A percentile compares a stretch with the other conserved stretches of the same genome.
Conservation (phyloP, 345 rosid genomes). For the Sonneratia alba region DNA sequence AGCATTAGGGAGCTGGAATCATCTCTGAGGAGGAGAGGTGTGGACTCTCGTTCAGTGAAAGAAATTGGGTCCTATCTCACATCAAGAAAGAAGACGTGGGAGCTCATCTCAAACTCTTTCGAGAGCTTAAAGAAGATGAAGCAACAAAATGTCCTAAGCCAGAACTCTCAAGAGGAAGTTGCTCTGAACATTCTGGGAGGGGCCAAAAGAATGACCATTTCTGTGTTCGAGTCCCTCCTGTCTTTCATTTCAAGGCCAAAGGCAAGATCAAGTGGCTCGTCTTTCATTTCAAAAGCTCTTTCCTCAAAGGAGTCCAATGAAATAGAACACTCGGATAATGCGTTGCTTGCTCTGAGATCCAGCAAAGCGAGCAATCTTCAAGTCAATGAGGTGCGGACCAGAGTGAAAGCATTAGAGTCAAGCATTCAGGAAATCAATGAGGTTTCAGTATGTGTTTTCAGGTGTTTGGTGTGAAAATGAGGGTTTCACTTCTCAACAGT, state of each 20-base stretch:
- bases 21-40: neutral
- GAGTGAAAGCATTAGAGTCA: conserved; percentile 7
- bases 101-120: neutral
- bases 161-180: neutral
- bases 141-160: neutral
- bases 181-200: neutral
- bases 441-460: conserved; percentile 12
- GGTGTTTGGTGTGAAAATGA: conserved; percentile 15
- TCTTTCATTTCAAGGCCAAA: conserved; percentile 1
- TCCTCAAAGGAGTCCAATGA: neutral
- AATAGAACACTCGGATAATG: neutral
- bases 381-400: neutral
- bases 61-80: conserved; percentile 6
- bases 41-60: neutral
- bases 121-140: conserved; percentile 16
- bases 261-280: conserved; percentile 3
- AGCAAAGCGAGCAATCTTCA: neutral
- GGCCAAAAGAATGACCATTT: neutral
- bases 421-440: conserved; percentile 12
- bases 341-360: neutral
- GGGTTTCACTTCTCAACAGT: neutral
- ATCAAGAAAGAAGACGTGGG: conserved; percentile 9
- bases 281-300: conserved; percentile 11
- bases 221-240: conserved; percentile 9
- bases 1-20: neutral